phyloP scores from a whole-genome alignment of 495 filamentous ascomycete species.

The Aspergillus nidulans region DNA sequence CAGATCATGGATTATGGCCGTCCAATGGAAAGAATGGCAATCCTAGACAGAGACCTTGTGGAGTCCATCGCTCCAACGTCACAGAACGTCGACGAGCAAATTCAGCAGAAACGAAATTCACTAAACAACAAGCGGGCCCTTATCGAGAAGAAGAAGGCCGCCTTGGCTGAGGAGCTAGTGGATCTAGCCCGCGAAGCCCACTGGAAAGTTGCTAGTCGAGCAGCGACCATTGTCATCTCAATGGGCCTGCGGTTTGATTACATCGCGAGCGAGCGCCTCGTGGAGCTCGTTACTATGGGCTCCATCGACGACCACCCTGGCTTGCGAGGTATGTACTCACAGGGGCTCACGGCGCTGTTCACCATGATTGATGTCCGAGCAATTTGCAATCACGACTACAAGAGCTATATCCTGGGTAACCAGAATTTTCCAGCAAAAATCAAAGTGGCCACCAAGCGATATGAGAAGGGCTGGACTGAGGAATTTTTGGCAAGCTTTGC shows the following conservation, averaged over 20 bases:
- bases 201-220: conserved; percentile 92
- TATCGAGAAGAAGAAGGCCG: conserved; percentile 78
- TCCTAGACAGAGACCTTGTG: conserved; percentile 70
- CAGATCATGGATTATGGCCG: conserved; percentile 89
- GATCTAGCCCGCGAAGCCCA: conserved; percentile 73
- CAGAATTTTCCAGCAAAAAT: conserved; percentile 72
- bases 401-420: conserved; percentile 75
- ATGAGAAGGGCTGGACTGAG: conserved; percentile 73
- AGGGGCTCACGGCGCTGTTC: conserved; percentile 75
- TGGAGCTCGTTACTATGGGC: conserved; percentile 79
- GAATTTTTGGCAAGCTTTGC: conserved; percentile 75
- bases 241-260: conserved; percentile 85
- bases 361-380: conserved; percentile 80
- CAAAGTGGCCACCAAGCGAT: conserved; percentile 60
- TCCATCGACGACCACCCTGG: conserved; percentile 88
- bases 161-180: conserved; percentile 75
- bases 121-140: conserved; percentile 67
- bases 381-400: conserved; percentile 77
- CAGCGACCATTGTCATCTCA: conserved; percentile 82
- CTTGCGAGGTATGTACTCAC: conserved; percentile 73
- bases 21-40: conserved; percentile 76
- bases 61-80: conserved; percentile 63
- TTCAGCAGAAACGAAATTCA: conserved; percentile 61
- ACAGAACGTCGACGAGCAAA: conserved; percentile 59
- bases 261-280: conserved; percentile 72